These are phyloP conservation scores for Aspergillus sp. DNA, from an alignment of 2,329 filamentous ascomycete species.

Conservation along the genomic window DNA sequence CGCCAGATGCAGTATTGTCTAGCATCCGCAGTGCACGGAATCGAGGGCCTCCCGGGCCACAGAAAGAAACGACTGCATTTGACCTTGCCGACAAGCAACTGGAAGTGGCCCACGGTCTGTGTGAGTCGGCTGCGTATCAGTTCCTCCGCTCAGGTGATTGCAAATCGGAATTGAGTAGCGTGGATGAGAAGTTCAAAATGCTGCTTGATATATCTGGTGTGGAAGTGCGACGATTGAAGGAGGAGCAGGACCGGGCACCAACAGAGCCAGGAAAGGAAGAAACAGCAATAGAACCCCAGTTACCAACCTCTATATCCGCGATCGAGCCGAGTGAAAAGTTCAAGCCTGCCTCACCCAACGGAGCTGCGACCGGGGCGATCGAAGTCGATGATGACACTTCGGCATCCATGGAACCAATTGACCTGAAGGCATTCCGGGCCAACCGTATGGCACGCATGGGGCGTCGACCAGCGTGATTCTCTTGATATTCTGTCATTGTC, in stretches of 20 bases:
- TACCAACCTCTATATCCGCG: neutral
- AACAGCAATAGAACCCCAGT: constrained; percentile 1
- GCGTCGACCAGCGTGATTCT: neutral
- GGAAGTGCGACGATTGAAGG: constrained; percentile 52
- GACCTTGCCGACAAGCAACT: constrained; percentile 71
- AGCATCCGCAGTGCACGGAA: constrained; percentile 23
- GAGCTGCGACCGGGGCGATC: constrained; percentile 18
- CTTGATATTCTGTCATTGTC: neutral
- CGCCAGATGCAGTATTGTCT: constrained; percentile 9
- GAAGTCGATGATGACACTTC: constrained; percentile 32
- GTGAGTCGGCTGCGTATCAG: constrained; percentile 81
- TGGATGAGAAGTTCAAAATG: constrained; percentile 58
- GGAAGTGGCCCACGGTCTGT: constrained; percentile 72
- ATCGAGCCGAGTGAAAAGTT: constrained; percentile 8
- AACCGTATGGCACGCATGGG: constrained; percentile 5
- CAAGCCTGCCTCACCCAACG: constrained; percentile 13
- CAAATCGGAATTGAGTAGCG: constrained; percentile 64
- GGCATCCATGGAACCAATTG: constrained; percentile 15
- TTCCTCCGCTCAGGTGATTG: constrained; percentile 85
- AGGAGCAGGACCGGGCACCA: constrained; percentile 39
- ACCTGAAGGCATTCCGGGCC: constrained; percentile 13
- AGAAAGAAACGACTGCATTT: constrained; percentile 52
- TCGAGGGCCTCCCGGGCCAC: constrained; percentile 8
- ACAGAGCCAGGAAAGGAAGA: constrained; percentile 16
- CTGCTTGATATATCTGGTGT: constrained; percentile 56